Percentiles rank a stretch among this genome's conserved stretches.
Conservation (phyloP, 1,284 basidiomycete genomes). For the Puccinia polysora region DNA sequence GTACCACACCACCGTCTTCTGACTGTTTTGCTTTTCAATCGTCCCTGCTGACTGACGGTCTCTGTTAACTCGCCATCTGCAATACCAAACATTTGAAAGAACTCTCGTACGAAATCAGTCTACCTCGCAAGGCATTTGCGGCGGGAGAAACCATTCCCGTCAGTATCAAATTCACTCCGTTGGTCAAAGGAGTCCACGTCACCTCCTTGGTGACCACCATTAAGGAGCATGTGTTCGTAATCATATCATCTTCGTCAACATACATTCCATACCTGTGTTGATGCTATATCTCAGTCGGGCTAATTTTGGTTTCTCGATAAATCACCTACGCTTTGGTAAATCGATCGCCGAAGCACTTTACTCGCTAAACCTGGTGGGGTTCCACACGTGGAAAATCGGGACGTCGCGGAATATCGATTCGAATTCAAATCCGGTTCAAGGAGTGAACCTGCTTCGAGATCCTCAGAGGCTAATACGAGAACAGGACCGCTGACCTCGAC, state of each 20-base stretch:
- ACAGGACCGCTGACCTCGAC: constrained; percentile 12
- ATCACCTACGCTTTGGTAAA: background rate
- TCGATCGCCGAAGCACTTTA: background rate
- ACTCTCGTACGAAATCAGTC: constrained; percentile 51
- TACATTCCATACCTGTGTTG: background rate
- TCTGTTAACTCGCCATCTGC: too few species aligned
- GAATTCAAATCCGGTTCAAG: constrained; percentile 26
- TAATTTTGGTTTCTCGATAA: background rate
- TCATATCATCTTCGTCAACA: background rate
- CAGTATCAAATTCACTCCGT: constrained; percentile 76
- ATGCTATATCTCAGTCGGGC: background rate
- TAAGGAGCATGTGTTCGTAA: constrained; percentile 63
- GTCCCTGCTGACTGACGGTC: too few species aligned
- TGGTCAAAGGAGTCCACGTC: constrained; percentile 75
- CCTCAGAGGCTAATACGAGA: background rate
- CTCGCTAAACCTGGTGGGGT: constrained; percentile 11
- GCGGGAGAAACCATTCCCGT: constrained; percentile 77
- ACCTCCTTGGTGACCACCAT: constrained; percentile 65
- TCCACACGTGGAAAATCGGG: constrained; percentile 38
- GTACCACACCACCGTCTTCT: too few species aligned
- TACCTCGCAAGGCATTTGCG: constrained; percentile 70
- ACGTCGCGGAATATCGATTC: constrained; percentile 23
- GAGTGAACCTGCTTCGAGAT: background rate
- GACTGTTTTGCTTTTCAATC: too few species aligned
- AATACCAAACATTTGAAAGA: background rate